Evolutionary conservation across 2,329 filamentous ascomycete genomes (phyloP), one percentile per base, ranked within the genome.

Genomic region (Nigrograna mackinnonii): DNA sequence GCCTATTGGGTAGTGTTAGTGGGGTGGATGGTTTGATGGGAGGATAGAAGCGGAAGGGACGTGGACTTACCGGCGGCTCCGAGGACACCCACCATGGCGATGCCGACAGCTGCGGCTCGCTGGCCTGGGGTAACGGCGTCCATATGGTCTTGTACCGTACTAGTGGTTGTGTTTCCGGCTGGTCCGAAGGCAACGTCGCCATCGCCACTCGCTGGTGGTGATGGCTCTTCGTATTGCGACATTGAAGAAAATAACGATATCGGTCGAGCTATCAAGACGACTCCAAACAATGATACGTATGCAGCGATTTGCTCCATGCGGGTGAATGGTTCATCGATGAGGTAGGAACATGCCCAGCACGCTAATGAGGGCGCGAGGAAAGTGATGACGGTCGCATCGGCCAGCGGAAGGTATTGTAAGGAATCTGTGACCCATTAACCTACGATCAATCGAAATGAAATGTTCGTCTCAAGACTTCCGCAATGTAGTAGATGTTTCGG

Each of bases 301-400:
- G 83, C 87, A 0, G 87, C 90, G 3, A 92, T 74, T 63, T 90
- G 86, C 64, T 95, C 89, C 30, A 80, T 80, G 18, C 82, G 77
- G 2, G 87, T 89, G 62, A 92, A 96, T 0, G 87, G 86, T 55
- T 96, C 89, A 38, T 83, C 80, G 43, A 85, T 79, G 26, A 91
- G 70, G 41, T 91, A 74, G 24, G 87, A 90, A 64, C 90, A 95
- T 14, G 87, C 79, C 71, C 91, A 89, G 43, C 88, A 89, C 16
- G 89, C 82, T 5, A 95, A 76, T 12, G 85, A 86, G 0, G 91
- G 91, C 0, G 87, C 82, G 5, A 96, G 77, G 62, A 96, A 96
- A 6, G 89, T 94, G 39, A 96, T 86, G 22, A 96, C 91, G 0
- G 89, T 94, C 2, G 91, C 90, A 64, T 96, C 91, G 13, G 89